Evolutionary conservation across 257 asterid genomes (phyloP).

Genomic region (Anisodus acutangulus): DNA sequence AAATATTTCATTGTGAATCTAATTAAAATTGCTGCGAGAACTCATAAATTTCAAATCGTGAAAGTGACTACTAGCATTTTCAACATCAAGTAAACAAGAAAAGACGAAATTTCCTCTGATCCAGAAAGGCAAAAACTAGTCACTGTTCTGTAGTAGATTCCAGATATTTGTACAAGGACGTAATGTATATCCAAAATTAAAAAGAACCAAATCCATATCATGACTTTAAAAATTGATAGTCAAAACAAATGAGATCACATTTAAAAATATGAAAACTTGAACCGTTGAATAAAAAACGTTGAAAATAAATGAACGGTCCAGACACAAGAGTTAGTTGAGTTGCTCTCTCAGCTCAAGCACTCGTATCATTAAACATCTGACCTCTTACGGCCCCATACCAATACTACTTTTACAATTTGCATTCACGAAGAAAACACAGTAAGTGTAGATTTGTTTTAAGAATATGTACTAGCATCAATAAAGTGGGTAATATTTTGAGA

Average conservation of each 20-base stretch:
- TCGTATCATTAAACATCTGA: background rate
- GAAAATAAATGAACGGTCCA: background rate
- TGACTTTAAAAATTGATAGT: background rate
- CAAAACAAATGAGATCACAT: slow-evolving; percentile 34
- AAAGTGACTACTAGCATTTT: too few relatives aligned
- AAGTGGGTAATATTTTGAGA: too few relatives aligned
- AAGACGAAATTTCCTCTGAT: background rate
- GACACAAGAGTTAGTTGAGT: background rate
- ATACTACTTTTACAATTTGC: background rate
- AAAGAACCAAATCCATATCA: background rate
- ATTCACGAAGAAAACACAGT: background rate
- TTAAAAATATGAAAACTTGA: background rate
- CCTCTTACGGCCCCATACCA: background rate
- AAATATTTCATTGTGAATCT: too few relatives aligned
- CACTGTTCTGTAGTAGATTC: too few relatives aligned
- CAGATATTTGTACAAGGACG: background rate
- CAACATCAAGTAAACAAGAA: background rate
- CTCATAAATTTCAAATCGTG: too few relatives aligned
- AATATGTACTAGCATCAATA: too few relatives aligned
- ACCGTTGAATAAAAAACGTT: background rate
- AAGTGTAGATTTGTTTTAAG: background rate
- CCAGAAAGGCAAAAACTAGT: too few relatives aligned
- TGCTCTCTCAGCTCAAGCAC: background rate
- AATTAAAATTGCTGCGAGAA: too few relatives aligned
- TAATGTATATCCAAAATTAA: background rate